These are phyloP conservation scores for Calonectria hongkongensis DNA, from an alignment of 2,329 filamentous ascomycete species.

Conservation along the genomic window DNA sequence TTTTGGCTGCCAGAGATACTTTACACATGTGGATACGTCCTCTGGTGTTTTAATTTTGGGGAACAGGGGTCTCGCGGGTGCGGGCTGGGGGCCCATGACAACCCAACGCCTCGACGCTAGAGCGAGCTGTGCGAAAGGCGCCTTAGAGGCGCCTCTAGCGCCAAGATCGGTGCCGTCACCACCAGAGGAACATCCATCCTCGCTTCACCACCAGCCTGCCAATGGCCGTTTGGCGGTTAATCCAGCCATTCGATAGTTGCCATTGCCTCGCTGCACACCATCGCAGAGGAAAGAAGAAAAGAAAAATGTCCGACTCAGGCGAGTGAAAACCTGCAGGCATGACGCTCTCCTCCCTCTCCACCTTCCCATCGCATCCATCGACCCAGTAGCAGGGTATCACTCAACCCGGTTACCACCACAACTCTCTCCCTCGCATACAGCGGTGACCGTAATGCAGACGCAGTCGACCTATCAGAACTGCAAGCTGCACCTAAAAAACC, in stretches of 20 bases:
- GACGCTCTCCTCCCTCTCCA: neutral
- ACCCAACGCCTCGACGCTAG: slow-evolving; percentile 19
- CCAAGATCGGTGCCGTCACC: slow-evolving; percentile 42
- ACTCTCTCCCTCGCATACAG: slow-evolving; percentile 29
- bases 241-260: neutral
- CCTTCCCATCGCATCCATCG: slow-evolving; percentile 4
- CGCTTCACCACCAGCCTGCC: slow-evolving; percentile 7
- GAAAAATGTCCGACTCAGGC: slow-evolving; percentile 24
- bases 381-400: slow-evolving; percentile 27
- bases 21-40: slow-evolving; percentile 36
- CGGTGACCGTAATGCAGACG: slow-evolving; percentile 31
- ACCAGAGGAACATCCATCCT: slow-evolving; percentile 35
- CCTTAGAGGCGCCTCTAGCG: slow-evolving; percentile 39
- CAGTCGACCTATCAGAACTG: slow-evolving; percentile 24
- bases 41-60: slow-evolving; percentile 55
- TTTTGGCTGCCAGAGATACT: slow-evolving; percentile 42
- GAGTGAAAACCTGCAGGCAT: slow-evolving; percentile 4
- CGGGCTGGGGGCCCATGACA: slow-evolving; percentile 42
- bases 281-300: slow-evolving; percentile 21
- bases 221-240: slow-evolving; percentile 9
- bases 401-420: slow-evolving; percentile 28
- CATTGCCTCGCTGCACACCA: slow-evolving; percentile 23
- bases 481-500: slow-evolving; percentile 8
- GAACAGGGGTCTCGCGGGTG: slow-evolving; percentile 53
- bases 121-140: slow-evolving; percentile 26